Evolutionary conservation across 805 yeast species (phyloP).

Genomic region (Ascoidea asiatica): DNA sequence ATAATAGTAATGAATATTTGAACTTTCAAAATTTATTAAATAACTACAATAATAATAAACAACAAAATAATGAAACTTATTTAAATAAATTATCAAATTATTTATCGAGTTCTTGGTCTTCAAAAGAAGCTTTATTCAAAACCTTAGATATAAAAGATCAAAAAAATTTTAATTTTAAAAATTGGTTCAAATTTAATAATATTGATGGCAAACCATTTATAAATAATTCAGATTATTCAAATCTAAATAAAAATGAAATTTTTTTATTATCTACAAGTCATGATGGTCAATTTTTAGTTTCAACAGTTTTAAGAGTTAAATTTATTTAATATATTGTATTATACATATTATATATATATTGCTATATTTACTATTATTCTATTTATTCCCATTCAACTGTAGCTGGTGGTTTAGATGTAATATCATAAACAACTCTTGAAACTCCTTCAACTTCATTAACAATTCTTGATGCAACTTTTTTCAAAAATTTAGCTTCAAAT

Average conservation of each 20-base stretch:
- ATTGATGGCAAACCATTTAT: constrained; percentile 31
- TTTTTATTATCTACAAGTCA: constrained; percentile 49
- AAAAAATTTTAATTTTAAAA: constrained; percentile 33
- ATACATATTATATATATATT: too few relatives aligned
- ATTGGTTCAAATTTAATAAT: constrained; percentile 41
- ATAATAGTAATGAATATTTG: background rate
- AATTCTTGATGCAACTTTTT: constrained; percentile 86
- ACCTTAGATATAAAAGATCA: constrained; percentile 38
- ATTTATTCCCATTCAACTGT: constrained; percentile 97
- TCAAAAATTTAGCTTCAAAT: constrained; percentile 84
- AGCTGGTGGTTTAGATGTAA: constrained; percentile 98
- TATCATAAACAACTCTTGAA: constrained; percentile 97
- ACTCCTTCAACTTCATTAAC: constrained; percentile 99
- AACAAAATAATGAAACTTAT: background rate
- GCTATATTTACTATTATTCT: too few relatives aligned
- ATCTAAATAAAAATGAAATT: constrained; percentile 22
- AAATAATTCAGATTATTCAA: constrained; percentile 17
- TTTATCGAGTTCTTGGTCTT: constrained; percentile 41
- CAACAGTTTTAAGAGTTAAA: constrained; percentile 35
- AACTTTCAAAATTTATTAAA: constrained; percentile 3
- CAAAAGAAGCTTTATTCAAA: constrained; percentile 64
- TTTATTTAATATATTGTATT: too few relatives aligned
- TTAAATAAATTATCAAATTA: background rate
- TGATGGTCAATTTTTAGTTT: constrained; percentile 45
- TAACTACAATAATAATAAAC: background rate